phyloP scores from a whole-genome alignment of 352 stramenopile species.

The Globisporangium heterothallicum region DNA sequence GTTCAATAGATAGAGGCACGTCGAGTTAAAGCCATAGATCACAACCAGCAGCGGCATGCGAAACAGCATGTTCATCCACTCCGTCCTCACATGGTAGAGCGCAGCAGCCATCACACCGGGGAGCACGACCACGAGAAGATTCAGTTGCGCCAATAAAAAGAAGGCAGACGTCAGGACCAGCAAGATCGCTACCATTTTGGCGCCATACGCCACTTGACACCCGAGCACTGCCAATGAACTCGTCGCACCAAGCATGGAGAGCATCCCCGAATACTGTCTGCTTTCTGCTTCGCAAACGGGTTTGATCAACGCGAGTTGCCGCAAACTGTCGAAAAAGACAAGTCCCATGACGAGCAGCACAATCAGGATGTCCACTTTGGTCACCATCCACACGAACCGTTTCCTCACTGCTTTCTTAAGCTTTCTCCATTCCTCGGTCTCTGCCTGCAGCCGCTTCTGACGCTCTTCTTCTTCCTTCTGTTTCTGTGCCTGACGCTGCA shows the following conservation, averaged over 20 bases:
- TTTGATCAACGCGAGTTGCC: conserved; percentile 53
- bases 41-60: conserved; percentile 55
- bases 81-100: conserved; percentile 61
- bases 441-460: conserved; percentile 20
- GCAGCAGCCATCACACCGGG: conserved; percentile 32
- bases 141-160: conserved; percentile 61
- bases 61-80: conserved; percentile 83
- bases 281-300: conserved; percentile 45
- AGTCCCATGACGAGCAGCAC: conserved; percentile 68
- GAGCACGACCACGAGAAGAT: conserved; percentile 50
- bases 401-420: conserved; percentile 27
- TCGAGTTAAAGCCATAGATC: conserved; percentile 73
- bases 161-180: conserved; percentile 34
- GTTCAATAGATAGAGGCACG: conserved; percentile 51
- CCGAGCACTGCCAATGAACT: conserved; percentile 54
- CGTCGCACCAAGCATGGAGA: conserved; percentile 49
- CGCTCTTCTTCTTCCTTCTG: conserved; percentile 45
- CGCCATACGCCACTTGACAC: conserved; percentile 63
- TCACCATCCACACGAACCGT: conserved; percentile 57
- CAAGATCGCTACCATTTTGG: conserved; percentile 56
- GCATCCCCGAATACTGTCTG: conserved; percentile 40
- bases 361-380: conserved; percentile 66
- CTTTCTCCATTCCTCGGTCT: conserved; percentile 27
- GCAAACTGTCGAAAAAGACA: conserved; percentile 72
- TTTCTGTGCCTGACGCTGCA: conserved; percentile 39